phyloP scores from a whole-genome alignment of 352 stramenopile species.

The Phytophthora sansomeana region DNA sequence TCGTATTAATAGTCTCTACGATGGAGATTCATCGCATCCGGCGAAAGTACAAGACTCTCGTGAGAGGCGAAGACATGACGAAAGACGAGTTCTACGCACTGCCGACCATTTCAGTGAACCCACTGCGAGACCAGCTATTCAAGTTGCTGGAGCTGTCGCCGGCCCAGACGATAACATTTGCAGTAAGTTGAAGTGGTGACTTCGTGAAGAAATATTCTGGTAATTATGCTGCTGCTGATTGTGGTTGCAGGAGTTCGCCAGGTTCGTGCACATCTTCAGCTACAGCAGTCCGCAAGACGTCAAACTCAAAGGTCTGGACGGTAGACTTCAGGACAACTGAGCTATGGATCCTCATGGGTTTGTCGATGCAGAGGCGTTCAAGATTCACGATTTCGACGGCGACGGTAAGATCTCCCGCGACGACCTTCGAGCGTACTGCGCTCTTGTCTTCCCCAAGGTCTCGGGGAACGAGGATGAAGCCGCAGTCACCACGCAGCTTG shows the following conservation, averaged over 20 bases:
- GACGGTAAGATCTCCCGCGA: conserved; percentile 73
- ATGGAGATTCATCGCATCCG: conserved; percentile 67
- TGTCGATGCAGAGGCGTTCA: conserved; percentile 56
- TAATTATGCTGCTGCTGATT: too few relatives aligned
- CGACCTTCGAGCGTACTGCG: conserved; percentile 59
- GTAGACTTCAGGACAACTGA: not conserved
- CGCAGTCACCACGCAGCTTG: conserved; percentile 33
- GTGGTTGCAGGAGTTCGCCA: conserved; percentile 57
- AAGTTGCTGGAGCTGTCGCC: conserved; percentile 50
- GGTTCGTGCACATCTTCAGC: conserved; percentile 64
- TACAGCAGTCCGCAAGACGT: conserved; percentile 59
- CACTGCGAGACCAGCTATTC: conserved; percentile 56
- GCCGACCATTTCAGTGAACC: conserved; percentile 49
- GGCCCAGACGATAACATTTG: conserved; percentile 45
- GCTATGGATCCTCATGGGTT: not conserved
- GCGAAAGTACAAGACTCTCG: conserved; percentile 45
- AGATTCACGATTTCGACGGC: conserved; percentile 76
- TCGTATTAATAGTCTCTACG: conserved; percentile 49
- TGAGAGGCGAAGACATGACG: conserved; percentile 56
- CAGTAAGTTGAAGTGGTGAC: conserved; percentile 20
- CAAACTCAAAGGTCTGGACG: conserved; percentile 53
- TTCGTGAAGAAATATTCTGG: too few relatives aligned
- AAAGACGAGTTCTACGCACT: conserved; percentile 65
- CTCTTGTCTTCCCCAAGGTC: conserved; percentile 45
- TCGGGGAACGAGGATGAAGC: conserved; percentile 38